phyloP scores from a whole-genome alignment of 306 rosid genomes.

The Dicorynia guianensis region DNA sequence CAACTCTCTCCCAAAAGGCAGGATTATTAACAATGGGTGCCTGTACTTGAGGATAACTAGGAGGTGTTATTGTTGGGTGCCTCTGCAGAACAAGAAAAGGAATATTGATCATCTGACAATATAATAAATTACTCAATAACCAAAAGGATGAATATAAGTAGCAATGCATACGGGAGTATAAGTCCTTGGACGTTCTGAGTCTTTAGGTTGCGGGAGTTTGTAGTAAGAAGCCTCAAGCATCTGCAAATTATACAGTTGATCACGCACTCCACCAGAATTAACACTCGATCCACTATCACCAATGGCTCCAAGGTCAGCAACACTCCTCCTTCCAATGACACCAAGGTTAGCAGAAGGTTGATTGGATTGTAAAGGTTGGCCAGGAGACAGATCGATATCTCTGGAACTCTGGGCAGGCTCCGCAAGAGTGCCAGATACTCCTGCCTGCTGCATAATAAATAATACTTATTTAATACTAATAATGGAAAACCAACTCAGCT shows the following conservation, averaged over 20 bases:
- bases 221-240: slow-evolving; percentile 88
- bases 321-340: slow-evolving; percentile 96
- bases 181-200: slow-evolving; percentile 89
- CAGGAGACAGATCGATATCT: slow-evolving; percentile 87
- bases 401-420: slow-evolving; percentile 73
- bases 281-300: slow-evolving; percentile 72
- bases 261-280: slow-evolving; percentile 74
- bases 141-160: slow-evolving; percentile 18
- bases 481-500: slow-evolving; percentile 21
- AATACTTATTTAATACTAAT: not conserved
- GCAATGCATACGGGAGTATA: slow-evolving; percentile 76
- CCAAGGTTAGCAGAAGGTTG: slow-evolving; percentile 85
- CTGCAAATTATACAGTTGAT: slow-evolving; percentile 74
- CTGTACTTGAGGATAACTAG: slow-evolving; percentile 92
- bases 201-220: slow-evolving; percentile 88
- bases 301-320: slow-evolving; percentile 86
- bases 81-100: slow-evolving; percentile 56
- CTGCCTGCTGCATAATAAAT: slow-evolving; percentile 62
- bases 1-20: slow-evolving; percentile 92
- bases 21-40: slow-evolving; percentile 94
- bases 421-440: slow-evolving; percentile 68
- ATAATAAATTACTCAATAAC: slow-evolving; percentile 18
- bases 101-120: slow-evolving; percentile 14
- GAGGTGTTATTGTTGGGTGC: slow-evolving; percentile 82
- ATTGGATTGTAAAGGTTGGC: slow-evolving; percentile 85